A percentile compares a stretch with the other conserved stretches of the same genome.
phyloP scores from a whole-genome alignment of 306 rosid species.

The Vigna unguiculata region DNA sequence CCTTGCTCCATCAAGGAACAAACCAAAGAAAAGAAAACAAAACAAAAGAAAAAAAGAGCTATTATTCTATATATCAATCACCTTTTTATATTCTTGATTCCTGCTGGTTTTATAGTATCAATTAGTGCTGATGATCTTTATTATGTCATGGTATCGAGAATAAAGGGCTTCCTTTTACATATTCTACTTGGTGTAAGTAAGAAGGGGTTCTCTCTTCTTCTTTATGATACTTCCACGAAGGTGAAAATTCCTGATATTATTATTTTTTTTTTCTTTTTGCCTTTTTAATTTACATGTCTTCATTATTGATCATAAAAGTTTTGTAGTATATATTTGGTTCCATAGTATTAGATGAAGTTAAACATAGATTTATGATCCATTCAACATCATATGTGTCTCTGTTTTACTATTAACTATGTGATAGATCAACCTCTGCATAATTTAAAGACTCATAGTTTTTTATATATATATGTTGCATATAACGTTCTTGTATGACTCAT shows the following conservation, averaged over 20 bases:
- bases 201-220: background rate
- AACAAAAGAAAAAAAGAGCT: no score
- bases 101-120: background rate
- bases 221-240: background rate
- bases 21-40: no score
- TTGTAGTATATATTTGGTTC: no score
- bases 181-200: background rate
- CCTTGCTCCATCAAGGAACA: background rate
- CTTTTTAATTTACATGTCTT: background rate
- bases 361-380: no score
- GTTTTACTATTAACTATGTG: no score
- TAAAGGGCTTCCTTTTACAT: background rate
- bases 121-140: background rate
- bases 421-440: no score
- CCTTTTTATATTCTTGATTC: background rate
- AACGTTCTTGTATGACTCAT: no score
- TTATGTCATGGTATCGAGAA: slow-evolving; percentile 6
- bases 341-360: no score
- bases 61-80: background rate
- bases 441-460: no score
- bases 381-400: no score
- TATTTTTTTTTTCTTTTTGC: background rate
- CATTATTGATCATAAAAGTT: background rate
- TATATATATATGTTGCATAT: no score
- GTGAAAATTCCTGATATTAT: background rate